Base-by-base conservation (phyloP, 345 rosid genomes). In the Triadica sebifera region DNA sequence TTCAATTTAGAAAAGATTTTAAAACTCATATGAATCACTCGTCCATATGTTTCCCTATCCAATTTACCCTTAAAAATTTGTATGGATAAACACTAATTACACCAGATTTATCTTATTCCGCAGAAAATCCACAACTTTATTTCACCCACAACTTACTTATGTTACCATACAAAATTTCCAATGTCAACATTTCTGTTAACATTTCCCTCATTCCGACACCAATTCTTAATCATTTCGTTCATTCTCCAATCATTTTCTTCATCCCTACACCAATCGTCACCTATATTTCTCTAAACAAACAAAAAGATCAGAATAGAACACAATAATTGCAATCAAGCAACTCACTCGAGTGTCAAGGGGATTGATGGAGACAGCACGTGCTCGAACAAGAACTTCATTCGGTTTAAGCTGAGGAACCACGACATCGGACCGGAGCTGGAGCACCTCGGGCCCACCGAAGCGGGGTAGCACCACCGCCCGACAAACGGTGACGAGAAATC, bases 311-410 rank as follows among this genome's bases (percentile, higher is more conserved):
- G 4, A 52, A 51, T 55, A 38, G 16, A 68, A 65, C n/a, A 43
- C 38, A 77, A 68, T 65, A 76, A 58, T 12, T 17, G 17, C 34
- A 58, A 15, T 46, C 39, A 47, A 43, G 52, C 9, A 41, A 84
- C 97, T 86, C 74, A 92, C 98, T 84, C 97, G 84, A 55, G 90
- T 88, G 78, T 94, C 96, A 38, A 94, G 98, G 45, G 97, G 98
- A 72, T 94, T 94, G 84, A 94, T 69, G 17, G 98, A 89, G 19
- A 91, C 98, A 77, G 98, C 98, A 25, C 87, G 89, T 2, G 95
- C 82, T 15, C 95, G 88, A 41, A 94, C 98, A 39, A 92, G 93
- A 34, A 94, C 91, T 84, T 94, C 94, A 67, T 85, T 83, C 34
- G 89, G 85, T 77, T 89, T 87, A 25, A 94, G 91, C 74, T 85